Base-by-base conservation (phyloP, 345 rosid genomes). In the Eucalyptus fibrosa region DNA sequence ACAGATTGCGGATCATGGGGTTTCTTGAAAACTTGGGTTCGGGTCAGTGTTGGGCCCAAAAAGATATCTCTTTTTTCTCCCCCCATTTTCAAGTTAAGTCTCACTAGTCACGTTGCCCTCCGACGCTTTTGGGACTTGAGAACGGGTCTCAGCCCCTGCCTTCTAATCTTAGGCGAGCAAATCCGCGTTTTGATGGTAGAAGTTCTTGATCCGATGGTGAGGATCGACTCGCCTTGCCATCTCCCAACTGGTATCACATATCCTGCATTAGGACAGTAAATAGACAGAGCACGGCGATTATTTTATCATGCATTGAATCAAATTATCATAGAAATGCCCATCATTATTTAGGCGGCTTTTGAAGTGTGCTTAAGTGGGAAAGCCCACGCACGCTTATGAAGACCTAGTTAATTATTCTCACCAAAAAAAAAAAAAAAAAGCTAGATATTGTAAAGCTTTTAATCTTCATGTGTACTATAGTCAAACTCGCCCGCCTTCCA, bases 261-360 rank as follows among this genome's bases (percentile, higher is more conserved):
- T 34, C 13, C 5, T n/a, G 24, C 42, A 9, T 69, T 7, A 2
- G 13, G 13, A 69, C 2, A 6, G 1, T 9, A 2, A 69, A n/a
- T 19, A 3, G 4, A 5, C 23, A 32, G 1, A 4, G 0, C 12
- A 16, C 1, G 3, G 0, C 1, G 1, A 32, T 32, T 32, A 67
- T 32, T 67, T 67, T 67, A 8, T 67, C 1, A 0, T 5, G 7
- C 1, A 4, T 67, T 0, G 23, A 4, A 67, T 17, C 6, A 32
- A 32, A 24, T 5, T 32, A 9, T 19, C 40, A 19, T n/a, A 3
- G 23, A 32, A 67, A 32, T 10, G 5, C 24, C 7, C 4, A 0
- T 9, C 42, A 67, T 23, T 67, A 16, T 32, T 67, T 67, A 19
- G 80, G 23, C 42, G 7, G 42, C 23, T n/a, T 12, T 34, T 19